These are phyloP conservation scores for Psilocybe cyanescens DNA, from an alignment of 768 basidiomycete genomes.

Conservation along the genomic window DNA sequence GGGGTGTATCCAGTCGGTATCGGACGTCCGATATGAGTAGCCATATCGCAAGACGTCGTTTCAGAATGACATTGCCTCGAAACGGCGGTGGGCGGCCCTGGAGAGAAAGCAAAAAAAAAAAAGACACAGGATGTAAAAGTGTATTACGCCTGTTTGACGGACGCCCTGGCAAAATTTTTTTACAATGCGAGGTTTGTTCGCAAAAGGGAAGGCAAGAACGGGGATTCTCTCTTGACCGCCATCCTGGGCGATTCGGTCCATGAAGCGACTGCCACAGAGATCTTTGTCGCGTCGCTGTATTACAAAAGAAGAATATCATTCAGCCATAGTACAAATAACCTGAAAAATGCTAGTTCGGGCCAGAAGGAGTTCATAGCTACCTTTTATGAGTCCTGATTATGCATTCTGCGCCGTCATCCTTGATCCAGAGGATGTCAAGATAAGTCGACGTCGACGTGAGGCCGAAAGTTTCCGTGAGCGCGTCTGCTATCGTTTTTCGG, in stretches of 20 bases:
- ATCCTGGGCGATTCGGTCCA: slow-evolving; percentile 31
- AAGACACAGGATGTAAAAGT: background rate
- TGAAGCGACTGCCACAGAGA: slow-evolving; percentile 22
- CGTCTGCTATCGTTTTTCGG: slow-evolving; percentile 59
- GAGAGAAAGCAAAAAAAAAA: background rate
- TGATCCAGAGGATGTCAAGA: slow-evolving; percentile 63
- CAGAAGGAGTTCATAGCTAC: slow-evolving; percentile 28
- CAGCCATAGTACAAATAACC: background rate
- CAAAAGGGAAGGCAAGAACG: slow-evolving; percentile 44
- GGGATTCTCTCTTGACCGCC: slow-evolving; percentile 40
- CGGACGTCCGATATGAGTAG: no score
- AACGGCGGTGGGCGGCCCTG: no score
- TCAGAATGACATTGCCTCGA: no score
- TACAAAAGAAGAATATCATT: background rate
- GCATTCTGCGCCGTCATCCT: slow-evolving; percentile 39
- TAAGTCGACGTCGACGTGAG: slow-evolving; percentile 51
- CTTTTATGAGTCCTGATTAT: slow-evolving; percentile 44
- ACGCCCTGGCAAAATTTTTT: background rate
- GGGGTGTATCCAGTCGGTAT: no score
- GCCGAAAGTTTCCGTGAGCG: slow-evolving; percentile 59
- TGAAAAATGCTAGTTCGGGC: background rate
- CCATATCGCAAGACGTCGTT: no score
- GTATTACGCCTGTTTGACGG: background rate
- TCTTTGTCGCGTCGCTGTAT: slow-evolving; percentile 19
- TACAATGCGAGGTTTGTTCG: slow-evolving; percentile 10